Base-by-base conservation (phyloP, 352 stramenopile species). In the Phytophthora sp. region DNA sequence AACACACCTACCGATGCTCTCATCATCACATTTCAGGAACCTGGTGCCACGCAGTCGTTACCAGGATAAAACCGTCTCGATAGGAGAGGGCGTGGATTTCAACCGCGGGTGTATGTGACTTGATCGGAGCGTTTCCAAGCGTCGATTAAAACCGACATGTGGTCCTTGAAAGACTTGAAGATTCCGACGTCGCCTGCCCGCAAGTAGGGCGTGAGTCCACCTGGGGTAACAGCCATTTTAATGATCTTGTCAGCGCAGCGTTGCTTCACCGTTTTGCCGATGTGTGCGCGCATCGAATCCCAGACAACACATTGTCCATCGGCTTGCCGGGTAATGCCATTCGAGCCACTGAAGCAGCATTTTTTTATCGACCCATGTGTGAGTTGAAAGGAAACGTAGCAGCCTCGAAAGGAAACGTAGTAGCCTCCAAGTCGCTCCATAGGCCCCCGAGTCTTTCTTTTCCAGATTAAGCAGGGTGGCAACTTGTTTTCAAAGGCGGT, bases 321-420 rank as follows among this genome's bases (percentile, higher is more conserved):
- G n/a, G n/a, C n/a, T n/a, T n/a, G n/a, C n/a, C n/a, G n/a, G 36
- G 36, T 4, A 44, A 44, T 8, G 16, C 36, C 16, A 44, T 20
- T 23, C 36, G 2, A 44, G 36, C 36, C 16, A 23, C 9, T 50
- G 23, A 2, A 51, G 23, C n/a, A 31, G 5, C 7, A 20, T 18
- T 41, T 42, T 38, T 56, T 69, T 16, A 39, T 50, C 38, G 5
- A 63, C 45, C 49, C 61, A 46, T 42, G 61, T n/a, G 46, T 53
- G 51, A 16, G 46, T 26, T n/a, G n/a, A n/a, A n/a, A n/a, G n/a
- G n/a, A n/a, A n/a, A n/a, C n/a, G n/a, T n/a, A n/a, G n/a, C n/a
- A n/a, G n/a, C n/a, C n/a, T 30, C 41, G 46, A 18, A 54, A 54
- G 4, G 27, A 38, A 5, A 41, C 46, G 16, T 54, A 54, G 15